Base-by-base conservation (phyloP, 2,329 filamentous ascomycete genomes). In the Pseudocercospora musae region DNA sequence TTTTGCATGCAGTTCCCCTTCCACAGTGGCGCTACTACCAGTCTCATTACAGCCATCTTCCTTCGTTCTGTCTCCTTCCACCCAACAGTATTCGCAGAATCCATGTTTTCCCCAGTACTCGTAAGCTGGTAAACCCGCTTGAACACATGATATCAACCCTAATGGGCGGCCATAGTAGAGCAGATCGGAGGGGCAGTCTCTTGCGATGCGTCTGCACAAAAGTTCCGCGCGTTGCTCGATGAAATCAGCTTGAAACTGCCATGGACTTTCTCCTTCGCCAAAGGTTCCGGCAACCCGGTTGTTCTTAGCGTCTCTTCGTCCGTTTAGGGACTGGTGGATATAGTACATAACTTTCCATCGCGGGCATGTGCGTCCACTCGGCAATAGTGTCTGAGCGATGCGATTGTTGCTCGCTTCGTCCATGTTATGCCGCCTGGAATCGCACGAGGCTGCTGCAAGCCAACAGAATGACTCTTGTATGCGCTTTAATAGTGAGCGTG, bases 331-430 rank as follows among this genome's bases (percentile, higher is more conserved):
- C 29, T 20, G 21, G 31, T 54, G 29, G 23, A 54, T 13, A 27
- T 33, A 54, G 29, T 54, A 54, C 52, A 18, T 54, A 9, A 54
- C 52, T 33, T 54, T 54, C 27, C 27, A 54, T n/a, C 50, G 23
- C 10, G 13, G n/a, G 21, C 44, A 21, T 25, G 44, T 21, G 37
- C 6, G 13, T 15, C 2, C 37, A 15, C 15, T 13, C 5, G 15
- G 15, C 10, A n/a, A 5, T 40, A 13, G 15, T 7, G 37, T 40
- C 6, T n/a, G 37, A 13, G 6, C 7, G 15, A 40, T 18, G n/a
- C 15, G 37, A 40, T 40, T 8, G 4, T 48, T 13, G 44, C 44
- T 48, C 13, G 15, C n/a, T 4, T 23, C n/a, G 5, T 18, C 21
- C 44, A 48, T 48, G 4, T 15, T 25, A 9, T 11, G 44, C 11